A percentile compares a stretch with the other conserved stretches of the same genome.
These are phyloP conservation scores for Clitocybe nebularis DNA, from an alignment of 1,284 basidiomycete genomes.

Conservation along the genomic window DNA sequence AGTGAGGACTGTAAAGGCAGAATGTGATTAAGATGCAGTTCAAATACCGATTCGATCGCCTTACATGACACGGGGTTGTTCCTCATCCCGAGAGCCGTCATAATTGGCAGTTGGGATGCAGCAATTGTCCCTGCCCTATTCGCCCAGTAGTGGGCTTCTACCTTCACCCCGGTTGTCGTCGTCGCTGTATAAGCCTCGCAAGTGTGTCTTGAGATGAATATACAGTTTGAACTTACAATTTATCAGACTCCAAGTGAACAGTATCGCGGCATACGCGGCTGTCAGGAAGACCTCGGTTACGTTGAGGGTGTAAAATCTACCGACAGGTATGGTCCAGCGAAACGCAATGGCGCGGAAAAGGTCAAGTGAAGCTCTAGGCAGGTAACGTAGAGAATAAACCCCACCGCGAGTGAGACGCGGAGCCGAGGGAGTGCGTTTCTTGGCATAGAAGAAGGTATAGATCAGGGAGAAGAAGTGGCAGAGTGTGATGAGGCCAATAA, in stretches of 20 bases:
- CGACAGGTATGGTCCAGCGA: slow-evolving; percentile 43
- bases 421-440: neutral
- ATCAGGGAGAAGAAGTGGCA: slow-evolving; percentile 1
- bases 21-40: too few relatives aligned
- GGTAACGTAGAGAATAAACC: neutral
- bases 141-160: slow-evolving; percentile 39
- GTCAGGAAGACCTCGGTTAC: slow-evolving; percentile 43
- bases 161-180: slow-evolving; percentile 26
- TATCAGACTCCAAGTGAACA: slow-evolving; percentile 46
- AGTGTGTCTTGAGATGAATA: neutral
- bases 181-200: slow-evolving; percentile 27
- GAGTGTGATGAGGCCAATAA: neutral
- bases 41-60: too few relatives aligned
- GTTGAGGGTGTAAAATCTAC: slow-evolving; percentile 40
- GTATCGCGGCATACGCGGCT: slow-evolving; percentile 36
- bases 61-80: slow-evolving; percentile 60
- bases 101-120: slow-evolving; percentile 54
- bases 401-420: neutral
- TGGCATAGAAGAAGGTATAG: too few relatives aligned
- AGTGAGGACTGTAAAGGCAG: neutral
- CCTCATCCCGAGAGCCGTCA: slow-evolving; percentile 59
- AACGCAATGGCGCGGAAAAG: slow-evolving; percentile 44
- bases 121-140: slow-evolving; percentile 49
- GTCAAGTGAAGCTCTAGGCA: slow-evolving; percentile 36
- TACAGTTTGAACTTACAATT: slow-evolving; percentile 35